Evolutionary conservation across 2,329 filamentous ascomycete species (phyloP).

Genomic region (Botrytis fragariae): DNA sequence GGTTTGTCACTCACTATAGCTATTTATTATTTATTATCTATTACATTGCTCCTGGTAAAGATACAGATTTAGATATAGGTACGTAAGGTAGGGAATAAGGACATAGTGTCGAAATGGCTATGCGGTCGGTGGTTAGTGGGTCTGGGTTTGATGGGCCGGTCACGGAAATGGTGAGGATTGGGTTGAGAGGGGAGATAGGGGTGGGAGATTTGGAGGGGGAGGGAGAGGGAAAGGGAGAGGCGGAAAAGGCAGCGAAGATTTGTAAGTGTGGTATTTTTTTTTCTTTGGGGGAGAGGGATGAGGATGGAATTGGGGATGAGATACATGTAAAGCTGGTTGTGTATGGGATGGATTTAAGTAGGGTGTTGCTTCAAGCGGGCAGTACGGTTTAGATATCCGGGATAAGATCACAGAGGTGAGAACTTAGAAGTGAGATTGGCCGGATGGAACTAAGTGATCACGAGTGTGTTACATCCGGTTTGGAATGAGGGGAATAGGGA

Average conservation of each 20-base stretch:
- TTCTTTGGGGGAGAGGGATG: fast-evolving
- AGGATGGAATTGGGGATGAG: not conserved
- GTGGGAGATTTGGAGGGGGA: not conserved
- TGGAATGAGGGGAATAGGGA: not conserved
- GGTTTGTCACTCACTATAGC: too few relatives aligned
- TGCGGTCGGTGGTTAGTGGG: not conserved
- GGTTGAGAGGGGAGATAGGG: not conserved
- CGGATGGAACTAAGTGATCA: not conserved
- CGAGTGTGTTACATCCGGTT: not conserved
- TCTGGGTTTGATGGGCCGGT: not conserved
- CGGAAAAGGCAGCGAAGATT: not conserved
- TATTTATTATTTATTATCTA: too few relatives aligned
- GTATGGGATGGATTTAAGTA: not conserved
- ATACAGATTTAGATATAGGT: not conserved
- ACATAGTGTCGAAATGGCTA: not conserved
- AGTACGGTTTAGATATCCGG: not conserved
- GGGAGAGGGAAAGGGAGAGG: not conserved
- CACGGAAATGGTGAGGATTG: not conserved
- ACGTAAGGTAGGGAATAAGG: not conserved
- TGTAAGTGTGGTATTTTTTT: not conserved
- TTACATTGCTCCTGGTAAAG: too few relatives aligned
- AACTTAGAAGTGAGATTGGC: not conserved
- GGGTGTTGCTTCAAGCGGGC: not conserved
- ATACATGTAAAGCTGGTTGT: not conserved
- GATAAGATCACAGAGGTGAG: not conserved